Conservation (phyloP, 2,329 filamentous ascomycete genomes). For the Tricladium varicosporioides region DNA sequence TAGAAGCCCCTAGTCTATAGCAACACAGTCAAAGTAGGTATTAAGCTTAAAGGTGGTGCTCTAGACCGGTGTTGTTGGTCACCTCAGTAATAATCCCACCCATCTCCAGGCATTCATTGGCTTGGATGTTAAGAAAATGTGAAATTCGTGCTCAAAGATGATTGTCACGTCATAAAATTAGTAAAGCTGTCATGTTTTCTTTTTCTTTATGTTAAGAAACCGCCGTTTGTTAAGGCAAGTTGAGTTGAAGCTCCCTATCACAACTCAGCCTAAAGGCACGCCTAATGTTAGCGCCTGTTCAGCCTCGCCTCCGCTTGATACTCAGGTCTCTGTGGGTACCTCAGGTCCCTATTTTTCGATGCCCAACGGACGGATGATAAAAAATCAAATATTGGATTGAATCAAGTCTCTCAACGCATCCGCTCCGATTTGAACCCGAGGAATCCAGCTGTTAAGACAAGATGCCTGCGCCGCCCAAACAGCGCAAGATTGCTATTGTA, state of each 20-base stretch:
- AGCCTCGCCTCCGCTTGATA: neutral
- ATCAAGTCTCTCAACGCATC: neutral
- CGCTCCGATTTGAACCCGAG: neutral
- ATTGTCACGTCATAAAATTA: too few relatives aligned
- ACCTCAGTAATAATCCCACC: too few relatives aligned
- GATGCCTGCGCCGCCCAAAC: constrained; percentile 55
- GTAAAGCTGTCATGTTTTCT: neutral
- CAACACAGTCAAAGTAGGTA: too few relatives aligned
- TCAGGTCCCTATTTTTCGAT: neutral
- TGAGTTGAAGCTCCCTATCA: neutral
- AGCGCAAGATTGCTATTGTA: constrained; percentile 93
- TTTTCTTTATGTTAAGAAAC: neutral
- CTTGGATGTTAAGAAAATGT: too few relatives aligned
- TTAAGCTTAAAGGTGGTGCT: too few relatives aligned
- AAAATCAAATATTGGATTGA: neutral
- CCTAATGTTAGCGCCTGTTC: constrained; percentile 4
- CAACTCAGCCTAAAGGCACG: neutral
- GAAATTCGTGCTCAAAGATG: too few relatives aligned
- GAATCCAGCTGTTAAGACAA: neutral
- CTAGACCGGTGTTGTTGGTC: too few relatives aligned
- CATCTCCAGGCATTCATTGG: too few relatives aligned
- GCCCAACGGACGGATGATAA: neutral
- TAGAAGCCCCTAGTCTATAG: too few relatives aligned
- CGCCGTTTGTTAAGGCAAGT: neutral
- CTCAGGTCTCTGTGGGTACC: neutral